Evolutionary conservation across 2,329 filamentous ascomycete species (phyloP), one percentile per base, ranked within the genome.

Genomic region (Simplicillium aogashimaense): DNA sequence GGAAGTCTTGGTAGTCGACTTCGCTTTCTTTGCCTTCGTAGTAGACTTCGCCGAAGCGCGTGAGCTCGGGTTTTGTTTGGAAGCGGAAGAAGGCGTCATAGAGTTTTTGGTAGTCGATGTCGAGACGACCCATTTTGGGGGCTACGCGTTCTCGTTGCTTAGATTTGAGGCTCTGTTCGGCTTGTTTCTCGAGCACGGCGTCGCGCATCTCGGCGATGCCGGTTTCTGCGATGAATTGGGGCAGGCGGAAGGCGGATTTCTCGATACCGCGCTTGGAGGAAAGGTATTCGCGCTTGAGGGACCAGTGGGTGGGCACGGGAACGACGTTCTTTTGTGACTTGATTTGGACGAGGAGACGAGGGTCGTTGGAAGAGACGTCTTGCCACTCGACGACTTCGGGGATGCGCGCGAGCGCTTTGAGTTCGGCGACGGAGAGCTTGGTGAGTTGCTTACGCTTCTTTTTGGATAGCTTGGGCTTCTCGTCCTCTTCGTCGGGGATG

Each of bases 1-100:
- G 81, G 44, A 95, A 76, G 63, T 95, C 86, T 51, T 86, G 82
- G 47, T 94, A 75, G 58, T 97, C 94, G 1, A 92, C 95, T 63
- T 98, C 92, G 56, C 86, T 92, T 59, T 98, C 92, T 61, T 98
- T 98, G 57, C 92, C 92, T 63, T 98, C 92, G 59, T 97, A 97
- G 63, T 98, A 98, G n/a, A 98, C 89, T 61, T 98, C 92, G 32
- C 92, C 92, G 52, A 95, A 98, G 34, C 89, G 78, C 28, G 92
- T 97, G 47, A 98, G 67, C 51, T 88, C 81, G 0, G 92, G 92
- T 64, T 98, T 98, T 32, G 87, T 94, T 65, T 98, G 92, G 58
- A 95, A 94, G 44, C 88, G 79, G 70, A 98, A 98, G 69, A 98
- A 98, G 4, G 92, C 92, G 58, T 97, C 92, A 65, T 97, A 97